Evolutionary conservation across 805 yeast species (phyloP), one percentile per base, ranked within the genome.

Genomic region (Candida tallmaniae): DNA sequence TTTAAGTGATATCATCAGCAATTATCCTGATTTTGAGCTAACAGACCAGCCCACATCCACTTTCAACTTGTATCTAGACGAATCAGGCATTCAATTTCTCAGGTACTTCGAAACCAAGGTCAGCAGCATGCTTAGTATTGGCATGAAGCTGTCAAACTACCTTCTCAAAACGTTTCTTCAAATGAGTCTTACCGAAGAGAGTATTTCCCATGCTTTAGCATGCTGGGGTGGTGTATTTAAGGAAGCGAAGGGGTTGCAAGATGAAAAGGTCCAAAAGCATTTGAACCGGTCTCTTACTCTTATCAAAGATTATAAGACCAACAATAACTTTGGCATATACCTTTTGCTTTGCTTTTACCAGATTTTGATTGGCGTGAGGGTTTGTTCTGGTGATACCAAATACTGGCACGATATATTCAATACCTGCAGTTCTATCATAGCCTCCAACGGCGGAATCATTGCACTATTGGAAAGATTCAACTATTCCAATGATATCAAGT

Each of bases 331-430:
- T 16, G 22, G n/a, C 18, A 13, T 35, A n/a, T 31, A 31, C 19
- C 16, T 31, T 3, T 11, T 27, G 3, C 19, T 35, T 8, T 26
- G 35, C 17, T 35, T 27, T 15, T 26, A 35, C 23, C 35, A 26
- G 12, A 33, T 42, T 11, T 12, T 42, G 18, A 27, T 31, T 14
- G 41, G 39, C 2, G 31, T 34, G 10, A 33, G 34, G n/a, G 39
- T 44, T 6, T 52, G 58, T 41, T 29, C 46, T 7, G 58, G 56
- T 6, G 58, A 51, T 33, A 38, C 34, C 3, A 30, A 34, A 3
- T 29, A 40, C 9, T 52, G 58, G 58, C 28, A 35, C n/a, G 13
- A 7, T 6, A 3, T 27, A 2, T 33, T 27, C 23, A 30, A 32
- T 9, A 21, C 26, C n/a, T 27, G 35, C 16, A 15, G 20, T 13